Evolutionary conservation across 1,139 yeast genomes (phyloP).

Genomic region (Protomyces inundatus): DNA sequence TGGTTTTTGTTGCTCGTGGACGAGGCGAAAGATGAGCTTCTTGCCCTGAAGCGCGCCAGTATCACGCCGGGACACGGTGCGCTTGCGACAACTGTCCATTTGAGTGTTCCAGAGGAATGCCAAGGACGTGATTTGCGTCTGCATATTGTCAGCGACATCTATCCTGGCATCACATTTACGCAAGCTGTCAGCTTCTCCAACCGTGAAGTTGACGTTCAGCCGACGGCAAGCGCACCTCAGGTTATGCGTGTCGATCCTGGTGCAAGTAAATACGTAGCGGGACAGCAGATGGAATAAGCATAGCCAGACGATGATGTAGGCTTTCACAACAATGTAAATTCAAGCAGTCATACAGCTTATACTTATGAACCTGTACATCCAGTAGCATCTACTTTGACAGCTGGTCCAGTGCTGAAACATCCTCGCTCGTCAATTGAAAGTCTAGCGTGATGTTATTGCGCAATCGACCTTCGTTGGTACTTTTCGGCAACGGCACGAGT

Average conservation of each 20-base stretch:
- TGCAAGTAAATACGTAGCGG: background rate
- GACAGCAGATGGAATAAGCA: conserved; percentile 13
- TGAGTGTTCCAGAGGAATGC: conserved; percentile 43
- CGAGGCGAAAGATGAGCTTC: conserved; percentile 20
- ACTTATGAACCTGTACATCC: too few relatives aligned
- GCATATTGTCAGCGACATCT: conserved; percentile 6
- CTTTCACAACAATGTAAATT: too few relatives aligned
- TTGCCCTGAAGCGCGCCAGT: conserved; percentile 25
- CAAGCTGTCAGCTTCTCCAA: background rate
- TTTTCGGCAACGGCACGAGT: conserved; percentile 67
- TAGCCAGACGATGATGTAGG: background rate
- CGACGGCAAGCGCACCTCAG: background rate
- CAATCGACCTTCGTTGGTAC: conserved; percentile 57
- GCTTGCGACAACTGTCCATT: conserved; percentile 4
- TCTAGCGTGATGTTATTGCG: conserved; percentile 43
- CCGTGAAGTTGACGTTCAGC: background rate
- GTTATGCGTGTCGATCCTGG: conserved; percentile 16
- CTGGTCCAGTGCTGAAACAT: background rate
- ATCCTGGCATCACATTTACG: conserved; percentile 13
- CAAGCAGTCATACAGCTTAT: too few relatives aligned
- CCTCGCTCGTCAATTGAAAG: background rate
- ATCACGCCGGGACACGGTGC: background rate
- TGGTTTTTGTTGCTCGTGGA: conserved; percentile 58
- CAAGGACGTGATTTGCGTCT: conserved; percentile 19
- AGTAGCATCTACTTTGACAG: background rate